Evolutionary conservation across 225 moss, liverwort and hornwort species (phyloP).

Genomic region (Pseudisothecium myosuroides): DNA sequence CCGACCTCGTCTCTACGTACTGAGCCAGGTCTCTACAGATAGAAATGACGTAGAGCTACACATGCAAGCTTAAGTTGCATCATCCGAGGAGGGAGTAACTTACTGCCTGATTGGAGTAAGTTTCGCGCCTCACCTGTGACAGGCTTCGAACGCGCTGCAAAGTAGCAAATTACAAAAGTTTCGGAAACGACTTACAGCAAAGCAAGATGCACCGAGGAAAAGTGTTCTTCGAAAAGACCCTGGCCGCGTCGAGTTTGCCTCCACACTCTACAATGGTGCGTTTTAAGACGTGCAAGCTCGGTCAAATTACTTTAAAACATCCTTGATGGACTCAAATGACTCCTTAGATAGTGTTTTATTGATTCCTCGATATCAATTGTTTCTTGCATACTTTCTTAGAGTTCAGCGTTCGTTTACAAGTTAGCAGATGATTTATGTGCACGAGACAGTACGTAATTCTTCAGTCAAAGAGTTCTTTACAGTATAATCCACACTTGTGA

Average conservation of each 20-base stretch:
- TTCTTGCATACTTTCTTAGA: background rate
- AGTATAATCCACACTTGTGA: too few species aligned
- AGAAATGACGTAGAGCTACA: too few species aligned
- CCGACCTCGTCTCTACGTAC: background rate
- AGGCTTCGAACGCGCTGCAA: background rate
- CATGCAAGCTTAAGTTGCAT: background rate
- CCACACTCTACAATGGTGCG: background rate
- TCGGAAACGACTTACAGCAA: background rate
- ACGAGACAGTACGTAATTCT: background rate
- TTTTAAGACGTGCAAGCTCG: background rate
- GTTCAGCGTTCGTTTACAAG: background rate
- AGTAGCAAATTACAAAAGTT: background rate
- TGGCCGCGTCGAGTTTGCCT: background rate
- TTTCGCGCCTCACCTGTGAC: background rate
- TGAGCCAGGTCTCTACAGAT: background rate
- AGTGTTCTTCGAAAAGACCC: background rate
- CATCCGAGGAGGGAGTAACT: background rate
- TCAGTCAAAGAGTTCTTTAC: background rate
- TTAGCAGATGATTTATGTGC: background rate
- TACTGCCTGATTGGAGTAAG: background rate
- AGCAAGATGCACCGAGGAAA: background rate
- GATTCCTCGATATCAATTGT: background rate
- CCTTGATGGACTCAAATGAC: background rate
- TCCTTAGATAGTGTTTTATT: background rate
- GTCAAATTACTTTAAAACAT: background rate